Evolutionary conservation across 768 basidiomycete species (phyloP), one percentile per base, ranked within the genome.

Genomic region (Mycena polygramma): DNA sequence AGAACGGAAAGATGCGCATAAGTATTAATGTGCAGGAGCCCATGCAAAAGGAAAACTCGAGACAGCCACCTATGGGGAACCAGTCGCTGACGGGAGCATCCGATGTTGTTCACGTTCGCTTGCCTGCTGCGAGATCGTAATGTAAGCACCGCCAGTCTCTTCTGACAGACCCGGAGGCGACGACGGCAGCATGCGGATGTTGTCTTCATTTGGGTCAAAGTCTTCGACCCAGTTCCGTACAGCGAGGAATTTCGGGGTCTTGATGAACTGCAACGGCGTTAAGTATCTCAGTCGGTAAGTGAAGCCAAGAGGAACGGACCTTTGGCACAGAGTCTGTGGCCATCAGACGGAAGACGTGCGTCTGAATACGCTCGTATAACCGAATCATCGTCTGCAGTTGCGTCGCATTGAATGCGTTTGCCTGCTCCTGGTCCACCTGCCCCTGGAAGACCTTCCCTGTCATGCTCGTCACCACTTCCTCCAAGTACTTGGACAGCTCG

Each of bases 241-340:
- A 15, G 92, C 92, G 52, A 92, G 81, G 84, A 95, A 96, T 75
- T 89, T 90, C 36, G 92, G 88, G 1, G 93, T 94, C 80, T 95
- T 95, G 83, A 95, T 94, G 83, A 96, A 96, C 95, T 96, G 68
- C 17, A 52, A 35, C 20, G 69, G 68, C 55, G 68, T 55, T 19
- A 70, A 71, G 71, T 66, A 48, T 30, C 41, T 11, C 51, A 61
- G 51, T 57, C 30, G 63, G 45, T 48, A 54, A 20, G 45, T 10
- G 57, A 60, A n/a, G 17, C 22, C 30, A 30, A 75, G 15, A 17
- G 22, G 41, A 22, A 75, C 85, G 36, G 75, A 94, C 94, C 88
- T 97, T 97, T 17, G 98, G 98, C n/a, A 99, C 93, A 9, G 97
- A 98, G 80, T 99, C 98, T 65, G 97, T 97, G 20, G 98, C 96